Conservation (phyloP, 129 eudicot species). For the Tagetes patula region DNA sequence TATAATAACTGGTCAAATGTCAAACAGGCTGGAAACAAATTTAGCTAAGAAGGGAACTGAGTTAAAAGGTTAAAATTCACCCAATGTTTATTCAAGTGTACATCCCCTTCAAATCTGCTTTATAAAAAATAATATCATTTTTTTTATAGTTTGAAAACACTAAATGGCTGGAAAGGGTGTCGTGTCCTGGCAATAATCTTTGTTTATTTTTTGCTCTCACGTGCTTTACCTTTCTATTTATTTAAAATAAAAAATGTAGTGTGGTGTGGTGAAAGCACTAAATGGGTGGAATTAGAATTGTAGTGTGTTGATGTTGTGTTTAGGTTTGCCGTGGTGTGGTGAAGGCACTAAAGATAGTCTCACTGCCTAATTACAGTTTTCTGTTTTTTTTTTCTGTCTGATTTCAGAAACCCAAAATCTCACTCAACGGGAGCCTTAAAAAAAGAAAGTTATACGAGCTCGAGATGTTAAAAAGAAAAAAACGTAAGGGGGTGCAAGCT, state of each 20-base stretch:
- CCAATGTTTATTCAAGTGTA: background rate
- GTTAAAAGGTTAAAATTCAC: background rate
- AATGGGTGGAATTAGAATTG: too few species aligned
- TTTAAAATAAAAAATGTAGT: too few species aligned
- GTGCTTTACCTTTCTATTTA: too few species aligned
- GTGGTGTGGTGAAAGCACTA: too few species aligned
- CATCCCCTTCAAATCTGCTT: background rate
- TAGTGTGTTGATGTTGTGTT: too few species aligned
- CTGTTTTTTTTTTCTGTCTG: background rate
- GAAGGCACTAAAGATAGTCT: too few species aligned
- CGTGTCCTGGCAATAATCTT: too few species aligned
- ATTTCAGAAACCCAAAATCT: conserved; percentile 42
- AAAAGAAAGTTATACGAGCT: conserved; percentile 49
- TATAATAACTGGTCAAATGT: background rate
- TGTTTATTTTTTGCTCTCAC: too few species aligned
- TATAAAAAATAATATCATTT: background rate
- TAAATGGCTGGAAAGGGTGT: too few species aligned
- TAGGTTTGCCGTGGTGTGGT: too few species aligned
- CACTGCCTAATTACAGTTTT: background rate
- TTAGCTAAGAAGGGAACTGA: background rate
- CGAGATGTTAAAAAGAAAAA: conserved; percentile 40
- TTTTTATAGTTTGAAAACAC: background rate
- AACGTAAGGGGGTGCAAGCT: conserved; percentile 27
- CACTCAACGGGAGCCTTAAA: conserved; percentile 36
- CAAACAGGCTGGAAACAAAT: background rate